Base-by-base conservation (phyloP, 495 filamentous ascomycete genomes). In the Aspergillus kassunensis region DNA sequence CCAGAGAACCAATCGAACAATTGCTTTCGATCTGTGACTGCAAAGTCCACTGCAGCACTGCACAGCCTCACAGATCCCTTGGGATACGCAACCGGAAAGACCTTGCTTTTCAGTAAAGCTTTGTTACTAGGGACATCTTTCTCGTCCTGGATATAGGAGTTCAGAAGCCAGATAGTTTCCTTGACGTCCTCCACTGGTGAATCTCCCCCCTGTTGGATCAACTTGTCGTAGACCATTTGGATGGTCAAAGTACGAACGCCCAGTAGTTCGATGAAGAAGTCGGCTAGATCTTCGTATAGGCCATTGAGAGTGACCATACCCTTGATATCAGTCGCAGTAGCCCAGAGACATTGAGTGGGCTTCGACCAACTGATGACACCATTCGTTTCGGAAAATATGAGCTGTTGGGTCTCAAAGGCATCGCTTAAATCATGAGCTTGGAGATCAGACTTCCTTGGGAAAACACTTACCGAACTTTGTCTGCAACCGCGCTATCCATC, bases 321-420 rank as follows among this genome's bases (percentile, higher is more conserved):
- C n/a, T 56, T 43, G 35, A 77, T 67, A 20, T 62, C 39, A 6
- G 71, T 60, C 6, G 63, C 52, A 27, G 56, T 59, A 4, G 71
- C 72, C 72, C 71, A 77, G 23, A 77, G 46, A 51, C 71, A 75
- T 36, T 66, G 44, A 1, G 63, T 64, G 9, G 57, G 34, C 11
- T 50, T 62, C 52, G 62, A 33, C 73, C 73, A 76, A 3, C 6
- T 7, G 20, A 71, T 62, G 16, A 75, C 55, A 1, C 36, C 24
- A 3, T 66, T 19, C 3, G 44, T 30, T 29, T 69, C 49, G 54
- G 70, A 72, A 9, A n/a, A n/a, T n/a, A n/a, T n/a, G n/a, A n/a
- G n/a, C n/a, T n/a, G n/a, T n/a, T n/a, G n/a, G n/a, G n/a, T n/a
- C n/a, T n/a, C n/a, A n/a, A n/a, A n/a, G n/a, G n/a, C n/a, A n/a